Percentiles rank a stretch among this genome's conserved stretches.
Evolutionary conservation across 2,329 filamentous ascomycete genomes (phyloP).

Genomic region (Fusarium domesticum): DNA sequence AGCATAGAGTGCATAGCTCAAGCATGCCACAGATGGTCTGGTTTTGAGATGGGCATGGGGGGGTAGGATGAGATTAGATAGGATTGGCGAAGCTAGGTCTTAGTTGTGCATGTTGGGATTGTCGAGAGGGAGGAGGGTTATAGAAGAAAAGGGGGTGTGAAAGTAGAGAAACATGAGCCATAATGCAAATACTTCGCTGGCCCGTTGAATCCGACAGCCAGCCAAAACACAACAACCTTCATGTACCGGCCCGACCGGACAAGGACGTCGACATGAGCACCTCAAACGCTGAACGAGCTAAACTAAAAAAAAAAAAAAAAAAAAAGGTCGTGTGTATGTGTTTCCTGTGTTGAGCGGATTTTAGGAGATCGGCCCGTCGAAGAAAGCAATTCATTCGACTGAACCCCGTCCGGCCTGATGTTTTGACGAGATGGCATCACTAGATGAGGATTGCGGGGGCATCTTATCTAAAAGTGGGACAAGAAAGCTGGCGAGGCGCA

Average conservation of each 20-base stretch:
- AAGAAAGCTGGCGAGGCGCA: conserved; percentile 6
- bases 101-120: conserved; percentile 7
- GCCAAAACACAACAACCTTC: no score
- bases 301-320: no score
- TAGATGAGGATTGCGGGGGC: conserved; percentile 1
- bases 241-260: no score
- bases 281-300: no score
- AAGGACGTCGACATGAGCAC: no score
- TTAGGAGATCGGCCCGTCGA: conserved; percentile 26
- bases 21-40: conserved; percentile 10
- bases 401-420: conserved; percentile 6
- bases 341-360: conserved; percentile 2
- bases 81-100: conserved; percentile 21
- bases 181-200: no score
- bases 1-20: background rate
- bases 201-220: no score
- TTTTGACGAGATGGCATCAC: conserved; percentile 26
- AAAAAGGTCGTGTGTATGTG: background rate
- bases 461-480: conserved; percentile 16
- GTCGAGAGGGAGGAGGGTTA: conserved; percentile 1
- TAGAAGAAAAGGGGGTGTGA: conserved; percentile 1
- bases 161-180: no score
- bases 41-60: conserved; percentile 15
- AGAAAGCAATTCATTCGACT: background rate
- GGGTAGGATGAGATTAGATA: conserved; percentile 27